These are phyloP conservation scores for Lodderomyces pseudojiufengensis DNA, from an alignment of 1,139 yeast genomes.

Conservation along the genomic window DNA sequence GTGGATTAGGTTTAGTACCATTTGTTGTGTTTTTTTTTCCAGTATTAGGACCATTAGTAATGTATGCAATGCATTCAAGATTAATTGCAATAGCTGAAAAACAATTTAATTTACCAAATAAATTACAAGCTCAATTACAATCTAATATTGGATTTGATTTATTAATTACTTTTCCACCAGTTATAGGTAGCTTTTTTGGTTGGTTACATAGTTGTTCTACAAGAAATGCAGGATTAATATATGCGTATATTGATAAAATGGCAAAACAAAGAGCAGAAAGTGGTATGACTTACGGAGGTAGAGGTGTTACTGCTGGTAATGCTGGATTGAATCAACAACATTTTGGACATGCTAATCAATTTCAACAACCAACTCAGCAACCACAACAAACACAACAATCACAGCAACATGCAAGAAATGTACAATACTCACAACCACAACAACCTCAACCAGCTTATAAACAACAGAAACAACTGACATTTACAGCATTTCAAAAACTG, in stretches of 20 bases:
- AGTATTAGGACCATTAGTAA: slow-evolving; percentile 71
- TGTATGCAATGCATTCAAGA: slow-evolving; percentile 75
- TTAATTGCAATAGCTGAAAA: slow-evolving; percentile 56
- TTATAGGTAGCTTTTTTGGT: slow-evolving; percentile 69
- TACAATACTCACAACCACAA: slow-evolving; percentile 1
- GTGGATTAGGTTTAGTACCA: slow-evolving; percentile 78
- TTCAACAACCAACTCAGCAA: slow-evolving; percentile 3
- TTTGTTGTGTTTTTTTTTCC: slow-evolving; percentile 63
- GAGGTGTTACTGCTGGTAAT: slow-evolving; percentile 10
- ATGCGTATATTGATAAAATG: slow-evolving; percentile 41
- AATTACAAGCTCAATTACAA: slow-evolving; percentile 62
- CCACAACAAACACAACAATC: slow-evolving; percentile 2
- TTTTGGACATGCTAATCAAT: slow-evolving; percentile 7
- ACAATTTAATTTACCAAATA: slow-evolving; percentile 55
- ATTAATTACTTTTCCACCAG: slow-evolving; percentile 70
- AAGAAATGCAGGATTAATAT: slow-evolving; percentile 76
- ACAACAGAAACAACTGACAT: not conserved
- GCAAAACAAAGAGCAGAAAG: slow-evolving; percentile 30
- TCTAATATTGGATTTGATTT: slow-evolving; percentile 73
- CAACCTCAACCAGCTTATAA: slow-evolving; percentile 3
- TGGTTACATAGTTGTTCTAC: slow-evolving; percentile 90
- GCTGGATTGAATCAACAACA: not conserved
- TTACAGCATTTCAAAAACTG: not conserved
- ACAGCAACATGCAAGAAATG: not conserved
- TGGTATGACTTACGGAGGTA: slow-evolving; percentile 23